phyloP scores from a whole-genome alignment of 768 basidiomycete genomes.

The Lactarius sp. region DNA sequence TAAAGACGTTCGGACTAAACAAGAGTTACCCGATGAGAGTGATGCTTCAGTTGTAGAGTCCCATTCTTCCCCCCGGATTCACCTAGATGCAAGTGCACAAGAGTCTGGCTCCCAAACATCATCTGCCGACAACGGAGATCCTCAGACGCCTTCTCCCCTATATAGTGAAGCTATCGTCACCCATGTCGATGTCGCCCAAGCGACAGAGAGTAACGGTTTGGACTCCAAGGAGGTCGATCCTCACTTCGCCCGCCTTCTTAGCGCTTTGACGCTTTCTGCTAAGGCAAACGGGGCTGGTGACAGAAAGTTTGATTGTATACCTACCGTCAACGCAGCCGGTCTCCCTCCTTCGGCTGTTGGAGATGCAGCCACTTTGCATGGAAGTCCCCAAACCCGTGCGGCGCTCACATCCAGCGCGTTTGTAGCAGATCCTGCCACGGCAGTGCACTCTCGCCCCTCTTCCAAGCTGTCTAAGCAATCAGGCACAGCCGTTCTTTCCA shows the following conservation, averaged over 20 bases:
- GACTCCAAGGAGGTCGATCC: conserved; percentile 49
- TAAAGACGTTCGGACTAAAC: conserved; percentile 17
- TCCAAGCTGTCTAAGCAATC: conserved; percentile 10
- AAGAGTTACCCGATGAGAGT: conserved; percentile 29
- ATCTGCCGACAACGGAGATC: conserved; percentile 54
- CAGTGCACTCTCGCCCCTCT: not conserved
- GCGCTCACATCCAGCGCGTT: not conserved
- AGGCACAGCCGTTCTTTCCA: not conserved
- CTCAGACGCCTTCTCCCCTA: conserved; percentile 60
- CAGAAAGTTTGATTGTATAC: not conserved
- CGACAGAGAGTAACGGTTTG: conserved; percentile 32
- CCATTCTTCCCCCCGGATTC: conserved; percentile 30
- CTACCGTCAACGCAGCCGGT: not conserved
- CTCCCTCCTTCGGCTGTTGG: not conserved
- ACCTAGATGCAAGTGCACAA: conserved; percentile 35
- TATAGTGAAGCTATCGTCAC: conserved; percentile 42
- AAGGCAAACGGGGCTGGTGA: conserved; percentile 13
- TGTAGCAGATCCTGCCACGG: not conserved
- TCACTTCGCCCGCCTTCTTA: conserved; percentile 65
- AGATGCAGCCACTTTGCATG: not conserved
- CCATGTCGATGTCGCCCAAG: conserved; percentile 30
- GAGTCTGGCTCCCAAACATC: conserved; percentile 68
- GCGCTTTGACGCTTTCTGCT: conserved; percentile 55
- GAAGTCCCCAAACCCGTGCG: conserved; percentile 3
- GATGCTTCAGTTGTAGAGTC: conserved; percentile 28